Evolutionary conservation across 371 early-diverging fungal species (phyloP), one percentile per base, ranked within the genome.

Genomic region (Zychaea mexicana): DNA sequence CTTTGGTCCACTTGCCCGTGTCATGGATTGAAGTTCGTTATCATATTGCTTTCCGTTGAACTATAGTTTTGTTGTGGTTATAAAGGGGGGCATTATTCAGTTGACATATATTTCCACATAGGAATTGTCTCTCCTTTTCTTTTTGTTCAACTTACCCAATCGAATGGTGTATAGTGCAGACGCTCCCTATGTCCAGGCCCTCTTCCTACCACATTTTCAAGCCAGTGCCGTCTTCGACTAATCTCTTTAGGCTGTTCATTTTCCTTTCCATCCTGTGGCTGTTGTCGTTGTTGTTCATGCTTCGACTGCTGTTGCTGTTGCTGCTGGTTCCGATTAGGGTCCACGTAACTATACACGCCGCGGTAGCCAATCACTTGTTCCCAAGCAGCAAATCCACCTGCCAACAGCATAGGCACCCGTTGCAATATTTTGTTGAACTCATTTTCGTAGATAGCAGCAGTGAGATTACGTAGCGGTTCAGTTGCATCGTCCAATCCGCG

Each of bases 311-410:
- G 7, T 31, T 33, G 61, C 49, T 4, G 58, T 31, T 15, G 22
- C 22, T 61, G 26, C 27, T 27, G 45, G 15, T 32, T 24, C 21
- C n/a, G 21, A 28, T 22, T 6, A 3, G 60, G 30, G 2, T 5
- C 52, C 19, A 45, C 19, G 15, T 39, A 15, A 24, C 68, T 39
- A 42, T 63, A 73, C 7, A 86, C 72, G 53, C 85, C 84, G 2
- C 62, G 60, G 22, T 77, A 73, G 1, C 83, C 81, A 36, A 82
- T 68, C 3, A 70, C 68, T 3, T 71, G 66, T 32, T 66, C 64
- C 96, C 95, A 95, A 1, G 84, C 92, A 46, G 79, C 68, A 72
- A 91, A 92, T 0, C 95, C 95, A 24, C 94, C 96, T 10, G 77
- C 65, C n/a, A 96, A 68, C 32, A 95, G 65, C 60, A 90, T 74